Base-by-base conservation (phyloP, 768 basidiomycete genomes). In the Boletus vinaceobasis region DNA sequence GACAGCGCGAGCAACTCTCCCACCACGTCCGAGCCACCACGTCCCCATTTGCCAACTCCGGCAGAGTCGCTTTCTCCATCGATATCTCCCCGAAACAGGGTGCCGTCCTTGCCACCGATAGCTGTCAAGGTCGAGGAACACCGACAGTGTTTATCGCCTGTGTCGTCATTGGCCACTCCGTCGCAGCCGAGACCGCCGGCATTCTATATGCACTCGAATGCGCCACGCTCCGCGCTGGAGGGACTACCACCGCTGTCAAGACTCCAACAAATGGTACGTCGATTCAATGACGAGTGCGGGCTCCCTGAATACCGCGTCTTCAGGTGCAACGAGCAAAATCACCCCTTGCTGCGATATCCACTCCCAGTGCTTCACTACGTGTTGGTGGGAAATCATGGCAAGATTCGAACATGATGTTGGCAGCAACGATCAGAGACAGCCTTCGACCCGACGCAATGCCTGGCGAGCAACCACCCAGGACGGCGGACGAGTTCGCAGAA, bases 91-190 rank as follows among this genome's bases (percentile, higher is more conserved):
- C 49, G 52, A 3, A 52, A 52, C 23, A 52, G 68, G 15, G 36
- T 60, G 33, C 59, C 33, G 17, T 72, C 71, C n/a, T 46, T 72
- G 31, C 69, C 69, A 0, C 63, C 65, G 26, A 72, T 70, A 33
- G 65, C 63, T 9, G 58, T 72, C 45, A 70, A 70, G 53, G 27
- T 57, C 11, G 69, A 70, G n/a, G 67, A 66, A 0, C 1, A 23
- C 13, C 44, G 44, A 40, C 51, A 40, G 14, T 52, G 36, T 27
- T 13, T 50, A 2, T 56, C 47, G 0, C 57, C 57, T 17, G 29
- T 51, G 29, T 43, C 43, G 31, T 37, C 51, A 32, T 10, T 33
- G 13, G 1, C 0, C 21, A 26, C 46, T 23, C 43, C 31, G 26
- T 23, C 11, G 13, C 15, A 9, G 4, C 37, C 23, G 27, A 43